These are phyloP conservation scores for Metroxylon sagu DNA, from an alignment of 176 grass and related monocot species.

Conservation along the genomic window DNA sequence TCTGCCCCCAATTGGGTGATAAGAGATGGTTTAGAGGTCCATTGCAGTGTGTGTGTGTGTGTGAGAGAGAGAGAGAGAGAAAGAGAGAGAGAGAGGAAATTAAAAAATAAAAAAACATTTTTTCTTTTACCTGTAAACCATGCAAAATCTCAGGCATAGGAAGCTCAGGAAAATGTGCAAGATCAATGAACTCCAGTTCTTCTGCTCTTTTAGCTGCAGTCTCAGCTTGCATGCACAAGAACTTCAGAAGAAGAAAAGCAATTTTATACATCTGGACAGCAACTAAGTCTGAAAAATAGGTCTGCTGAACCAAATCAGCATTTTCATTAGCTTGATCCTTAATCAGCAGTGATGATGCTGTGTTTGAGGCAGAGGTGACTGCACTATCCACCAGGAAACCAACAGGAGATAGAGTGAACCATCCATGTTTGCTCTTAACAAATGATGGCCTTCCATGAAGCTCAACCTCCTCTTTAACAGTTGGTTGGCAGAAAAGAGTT, in stretches of 20 bases:
- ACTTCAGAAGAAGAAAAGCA: conserved; percentile 83
- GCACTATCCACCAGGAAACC: conserved; percentile 13
- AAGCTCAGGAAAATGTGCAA: conserved; percentile 79
- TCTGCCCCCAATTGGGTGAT: no score
- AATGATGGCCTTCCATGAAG: conserved; percentile 45
- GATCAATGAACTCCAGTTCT: conserved; percentile 80
- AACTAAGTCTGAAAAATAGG: conserved; percentile 55
- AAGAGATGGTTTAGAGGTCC: no score
- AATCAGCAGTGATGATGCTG: conserved; percentile 21
- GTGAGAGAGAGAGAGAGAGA: no score
- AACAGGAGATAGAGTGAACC: conserved; percentile 46
- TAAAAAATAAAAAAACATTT: not conserved
- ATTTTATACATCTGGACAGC: conserved; percentile 73
- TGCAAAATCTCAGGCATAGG: conserved; percentile 92
- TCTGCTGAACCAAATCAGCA: conserved; percentile 37
- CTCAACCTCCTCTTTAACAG: conserved; percentile 49
- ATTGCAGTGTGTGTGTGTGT: no score
- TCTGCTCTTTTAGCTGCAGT: conserved; percentile 60
- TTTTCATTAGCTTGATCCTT: conserved; percentile 26
- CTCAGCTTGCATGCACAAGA: conserved; percentile 79
- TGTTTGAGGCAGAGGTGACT: conserved; percentile 19
- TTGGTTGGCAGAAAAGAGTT: conserved; percentile 44
- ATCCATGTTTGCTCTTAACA: conserved; percentile 62
- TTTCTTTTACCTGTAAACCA: conserved; percentile 62
- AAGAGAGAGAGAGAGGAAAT: not conserved